Conservation (phyloP, 78 protist genomes). For the Monosiga brevicollis region DNA sequence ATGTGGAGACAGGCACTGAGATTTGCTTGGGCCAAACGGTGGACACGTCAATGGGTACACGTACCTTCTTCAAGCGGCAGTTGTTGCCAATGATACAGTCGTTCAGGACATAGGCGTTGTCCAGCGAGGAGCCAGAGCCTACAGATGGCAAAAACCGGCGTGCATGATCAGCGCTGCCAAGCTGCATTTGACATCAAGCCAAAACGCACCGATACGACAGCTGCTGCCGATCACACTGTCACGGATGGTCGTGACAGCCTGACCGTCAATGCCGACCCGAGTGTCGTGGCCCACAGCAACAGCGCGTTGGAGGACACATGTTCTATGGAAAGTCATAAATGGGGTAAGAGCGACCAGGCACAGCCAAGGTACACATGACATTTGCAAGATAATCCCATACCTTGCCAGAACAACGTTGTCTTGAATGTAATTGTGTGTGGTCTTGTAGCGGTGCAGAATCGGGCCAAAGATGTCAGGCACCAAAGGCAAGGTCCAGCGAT, state of each 20-base stretch:
- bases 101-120: conserved; percentile 34
- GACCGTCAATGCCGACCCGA: conserved; percentile 3
- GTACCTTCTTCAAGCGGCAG: too few species aligned
- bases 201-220: conserved; percentile 35
- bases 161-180: background rate
- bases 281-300: conserved; percentile 39
- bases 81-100: too few species aligned
- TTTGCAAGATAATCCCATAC: conserved; percentile 13
- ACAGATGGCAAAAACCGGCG: background rate
- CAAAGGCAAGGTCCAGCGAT: conserved; percentile 71
- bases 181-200: background rate
- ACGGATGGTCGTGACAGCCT: conserved; percentile 17
- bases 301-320: conserved; percentile 15
- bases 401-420: conserved; percentile 34
- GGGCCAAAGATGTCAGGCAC: conserved; percentile 59
- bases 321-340: conserved; percentile 3
- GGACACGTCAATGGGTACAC: too few species aligned
- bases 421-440: conserved; percentile 42
- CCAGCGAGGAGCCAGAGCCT: conserved; percentile 26
- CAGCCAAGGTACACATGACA: background rate
- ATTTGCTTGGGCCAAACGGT: too few species aligned
- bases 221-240: conserved; percentile 50
- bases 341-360: background rate
- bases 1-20: too few species aligned
- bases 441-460: conserved; percentile 19